Base-by-base conservation (phyloP, 2,329 filamentous ascomycete species). In the Blastomyces silverae region DNA sequence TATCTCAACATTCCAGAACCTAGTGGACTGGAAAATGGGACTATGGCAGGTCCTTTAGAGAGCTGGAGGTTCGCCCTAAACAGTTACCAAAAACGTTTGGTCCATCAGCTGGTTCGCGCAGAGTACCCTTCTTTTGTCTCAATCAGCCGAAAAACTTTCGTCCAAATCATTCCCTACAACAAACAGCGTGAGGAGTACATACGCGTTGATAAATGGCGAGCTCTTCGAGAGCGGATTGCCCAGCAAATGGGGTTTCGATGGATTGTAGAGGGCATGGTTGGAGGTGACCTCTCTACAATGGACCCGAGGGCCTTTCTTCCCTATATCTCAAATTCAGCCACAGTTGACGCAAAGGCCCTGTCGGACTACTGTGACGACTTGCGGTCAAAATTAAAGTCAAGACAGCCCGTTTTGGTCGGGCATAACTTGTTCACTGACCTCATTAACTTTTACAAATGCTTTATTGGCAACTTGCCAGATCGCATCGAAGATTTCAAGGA, bases 391-490 rank as follows among this genome's bases (percentile, higher is more conserved):
- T 70, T 87, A 15, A 78, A 77, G 55, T 71, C 74, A 25, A 80
- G 78, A 25, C 78, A 80, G 17, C 79, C 81, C 1, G 77, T 85
- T 0, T 69, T 88, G 2, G 82, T 88, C 1, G 85, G 85, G 0
- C 85, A 88, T 73, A 88, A 88, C 68, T 80, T 85, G 69, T 86
- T 88, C 71, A 82, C 82, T 0, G 85, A 88, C 69, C 71, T 88
- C 52, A 78, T 87, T n/a, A 86, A 87, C 70, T 78, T 88, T 65
- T 86, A 85, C 70, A 77, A 78, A 44, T 82, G 80, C 61, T 87
- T 88, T 71, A 80, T 87, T 63, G 85, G 85, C 0, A 71, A 78
- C 7, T 74, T 88, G 22, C 85, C 85, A 0, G 79, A 83, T 34
- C 81, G 76, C 1, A 75, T 87, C 0, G 79, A 82, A 57, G 82